phyloP scores from a whole-genome alignment of 2,329 filamentous ascomycete genomes.

The Exophiala bonariae region DNA sequence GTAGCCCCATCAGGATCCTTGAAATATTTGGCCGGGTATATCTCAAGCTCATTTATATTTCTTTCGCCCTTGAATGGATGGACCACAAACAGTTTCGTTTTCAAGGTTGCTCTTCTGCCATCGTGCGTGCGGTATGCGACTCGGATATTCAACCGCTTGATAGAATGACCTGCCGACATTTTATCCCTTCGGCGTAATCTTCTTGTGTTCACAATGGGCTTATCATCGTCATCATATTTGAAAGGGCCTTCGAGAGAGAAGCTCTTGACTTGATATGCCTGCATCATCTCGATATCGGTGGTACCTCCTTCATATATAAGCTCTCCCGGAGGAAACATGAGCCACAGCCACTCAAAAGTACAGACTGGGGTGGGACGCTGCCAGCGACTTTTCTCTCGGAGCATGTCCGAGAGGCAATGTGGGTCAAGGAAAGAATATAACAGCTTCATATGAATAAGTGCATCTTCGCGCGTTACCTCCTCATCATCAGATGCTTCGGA shows the following conservation, averaged over 20 bases:
- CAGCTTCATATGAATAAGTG: not conserved
- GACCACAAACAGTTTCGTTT: not conserved
- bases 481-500: not conserved
- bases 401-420: not conserved
- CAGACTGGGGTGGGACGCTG: not conserved
- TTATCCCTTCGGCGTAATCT: not conserved
- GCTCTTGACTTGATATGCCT: not conserved
- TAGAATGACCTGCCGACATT: not conserved
- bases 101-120: not conserved
- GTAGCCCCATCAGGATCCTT: not conserved
- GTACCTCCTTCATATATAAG: not conserved
- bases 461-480: not conserved
- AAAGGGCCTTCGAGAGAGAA: not conserved
- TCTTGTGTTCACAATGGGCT: not conserved
- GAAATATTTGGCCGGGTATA: not conserved
- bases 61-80: not conserved
- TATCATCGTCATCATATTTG: not conserved
- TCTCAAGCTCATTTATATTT: not conserved
- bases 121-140: not conserved
- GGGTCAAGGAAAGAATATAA: not conserved
- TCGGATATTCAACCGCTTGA: not conserved
- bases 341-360: not conserved
- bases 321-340: not conserved
- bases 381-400: not conserved
- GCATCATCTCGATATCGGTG: not conserved